Evolutionary conservation across 2,329 filamentous ascomycete species (phyloP).

Genomic region (Penicillium sp.): DNA sequence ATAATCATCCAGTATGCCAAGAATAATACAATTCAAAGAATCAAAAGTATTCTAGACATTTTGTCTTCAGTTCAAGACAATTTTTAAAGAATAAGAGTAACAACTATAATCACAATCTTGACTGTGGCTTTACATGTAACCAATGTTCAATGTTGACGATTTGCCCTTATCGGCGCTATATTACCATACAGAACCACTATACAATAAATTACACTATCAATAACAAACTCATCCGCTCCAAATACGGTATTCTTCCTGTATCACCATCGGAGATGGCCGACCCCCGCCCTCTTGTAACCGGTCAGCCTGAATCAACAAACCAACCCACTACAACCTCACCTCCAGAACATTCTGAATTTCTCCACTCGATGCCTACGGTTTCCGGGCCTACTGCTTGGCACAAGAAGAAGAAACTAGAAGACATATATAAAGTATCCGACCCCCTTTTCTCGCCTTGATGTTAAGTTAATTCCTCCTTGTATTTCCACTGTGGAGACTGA

Average conservation of each 20-base stretch:
- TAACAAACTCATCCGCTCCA: neutral
- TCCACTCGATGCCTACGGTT: neutral
- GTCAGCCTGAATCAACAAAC: neutral
- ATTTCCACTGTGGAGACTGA: neutral
- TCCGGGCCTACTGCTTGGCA: neutral
- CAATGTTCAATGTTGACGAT: neutral
- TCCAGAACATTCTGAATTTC: neutral
- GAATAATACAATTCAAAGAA: conserved; percentile 3
- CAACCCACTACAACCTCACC: neutral
- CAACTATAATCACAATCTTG: neutral
- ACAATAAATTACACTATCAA: neutral
- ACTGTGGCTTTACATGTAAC: too few relatives aligned
- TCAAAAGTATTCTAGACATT: neutral
- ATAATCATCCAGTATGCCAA: conserved; percentile 1
- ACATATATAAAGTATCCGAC: neutral
- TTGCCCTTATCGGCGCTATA: conserved; percentile 7
- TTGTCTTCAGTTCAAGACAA: neutral
- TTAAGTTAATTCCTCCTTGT: neutral
- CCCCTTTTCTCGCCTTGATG: neutral
- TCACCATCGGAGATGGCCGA: conserved; percentile 28
- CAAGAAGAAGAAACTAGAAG: neutral
- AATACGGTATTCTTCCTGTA: neutral
- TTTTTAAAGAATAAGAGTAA: neutral
- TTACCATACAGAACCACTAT: conserved; percentile 4
- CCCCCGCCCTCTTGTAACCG: conserved; percentile 6